Evolutionary conservation across 2,329 filamentous ascomycete genomes (phyloP).

Genomic region (Juglanconis oblonga): DNA sequence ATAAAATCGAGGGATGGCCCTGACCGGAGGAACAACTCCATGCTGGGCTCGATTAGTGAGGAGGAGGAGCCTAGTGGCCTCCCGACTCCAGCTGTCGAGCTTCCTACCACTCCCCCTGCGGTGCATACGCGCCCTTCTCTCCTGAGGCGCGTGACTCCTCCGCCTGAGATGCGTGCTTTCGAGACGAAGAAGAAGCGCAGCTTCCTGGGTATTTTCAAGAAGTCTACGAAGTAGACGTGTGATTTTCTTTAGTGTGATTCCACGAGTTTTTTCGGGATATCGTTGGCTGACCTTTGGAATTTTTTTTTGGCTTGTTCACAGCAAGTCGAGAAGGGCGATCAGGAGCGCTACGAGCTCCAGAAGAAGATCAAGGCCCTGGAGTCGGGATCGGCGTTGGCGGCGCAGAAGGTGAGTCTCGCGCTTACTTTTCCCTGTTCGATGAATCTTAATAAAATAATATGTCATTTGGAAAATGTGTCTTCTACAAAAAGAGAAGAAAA

Average conservation of each 20-base stretch:
- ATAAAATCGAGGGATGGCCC: background rate
- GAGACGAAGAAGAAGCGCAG: background rate
- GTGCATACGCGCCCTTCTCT: background rate
- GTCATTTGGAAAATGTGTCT: background rate
- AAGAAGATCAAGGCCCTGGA: constrained; percentile 52
- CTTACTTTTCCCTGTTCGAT: constrained; percentile 12
- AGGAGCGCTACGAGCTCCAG: constrained; percentile 55
- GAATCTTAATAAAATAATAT: background rate
- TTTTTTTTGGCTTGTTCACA: constrained; percentile 26
- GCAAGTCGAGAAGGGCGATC: constrained; percentile 59
- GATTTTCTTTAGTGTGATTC: background rate
- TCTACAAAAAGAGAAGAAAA: no score
- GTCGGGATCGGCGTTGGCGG: constrained; percentile 45
- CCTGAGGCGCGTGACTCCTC: constrained; percentile 19
- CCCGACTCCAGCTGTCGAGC: background rate
- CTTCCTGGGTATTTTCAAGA: constrained; percentile 8
- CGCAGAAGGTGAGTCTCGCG: constrained; percentile 49
- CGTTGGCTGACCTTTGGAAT: constrained; percentile 21
- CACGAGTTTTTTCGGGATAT: background rate
- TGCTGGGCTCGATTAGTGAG: background rate
- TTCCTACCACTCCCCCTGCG: background rate
- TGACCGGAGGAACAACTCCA: background rate
- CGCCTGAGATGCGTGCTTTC: constrained; percentile 5
- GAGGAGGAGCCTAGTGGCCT: constrained; percentile 1
- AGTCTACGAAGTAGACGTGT: constrained; percentile 3